A percentile compares a stretch with the other conserved stretches of the same genome.
These are phyloP conservation scores for Hypoxylon sp. DNA, from an alignment of 2,329 filamentous ascomycete genomes.

Conservation along the genomic window DNA sequence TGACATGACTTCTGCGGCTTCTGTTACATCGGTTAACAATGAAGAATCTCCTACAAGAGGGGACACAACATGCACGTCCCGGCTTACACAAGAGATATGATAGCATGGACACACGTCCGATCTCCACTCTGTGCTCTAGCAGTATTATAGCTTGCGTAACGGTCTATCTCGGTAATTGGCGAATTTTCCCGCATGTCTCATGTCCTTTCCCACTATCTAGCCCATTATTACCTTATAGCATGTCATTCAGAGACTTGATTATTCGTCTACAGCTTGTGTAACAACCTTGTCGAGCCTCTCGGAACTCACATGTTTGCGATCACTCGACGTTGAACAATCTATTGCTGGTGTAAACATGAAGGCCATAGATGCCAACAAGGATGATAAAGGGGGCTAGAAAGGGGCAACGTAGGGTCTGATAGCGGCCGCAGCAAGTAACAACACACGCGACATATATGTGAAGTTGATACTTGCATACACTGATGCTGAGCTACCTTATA, in stretches of 20 bases:
- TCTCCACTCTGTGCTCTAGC: conserved; percentile 46
- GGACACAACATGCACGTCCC: conserved; percentile 44
- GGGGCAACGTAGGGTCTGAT: conserved; percentile 29
- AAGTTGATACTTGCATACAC: conserved; percentile 34
- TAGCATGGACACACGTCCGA: conserved; percentile 40
- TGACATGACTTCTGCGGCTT: conserved; percentile 6
- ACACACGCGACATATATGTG: conserved; percentile 32
- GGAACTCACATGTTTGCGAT: conserved; percentile 47
- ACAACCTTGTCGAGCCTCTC: conserved; percentile 41
- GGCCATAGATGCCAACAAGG: neutral
- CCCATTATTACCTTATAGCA: conserved; percentile 32
- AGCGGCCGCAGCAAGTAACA: conserved; percentile 22
- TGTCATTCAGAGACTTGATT: conserved; percentile 38
- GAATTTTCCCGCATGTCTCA: conserved; percentile 54
- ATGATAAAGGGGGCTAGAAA: conserved; percentile 8
- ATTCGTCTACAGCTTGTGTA: conserved; percentile 36
- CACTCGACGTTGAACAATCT: conserved; percentile 35
- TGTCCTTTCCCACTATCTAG: conserved; percentile 45
- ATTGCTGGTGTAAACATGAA: conserved; percentile 18
- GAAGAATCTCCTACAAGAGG: conserved; percentile 32
- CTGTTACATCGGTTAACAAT: conserved; percentile 32
- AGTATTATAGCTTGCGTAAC: conserved; percentile 46
- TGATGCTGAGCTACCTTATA: conserved; percentile 16
- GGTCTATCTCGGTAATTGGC: conserved; percentile 51
- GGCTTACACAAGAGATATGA: conserved; percentile 49